A percentile compares a stretch with the other conserved stretches of the same genome.
These are phyloP conservation scores for Ampelocalamus luodianensis DNA, from an alignment of 176 grass and related monocot genomes.

Conservation along the genomic window DNA sequence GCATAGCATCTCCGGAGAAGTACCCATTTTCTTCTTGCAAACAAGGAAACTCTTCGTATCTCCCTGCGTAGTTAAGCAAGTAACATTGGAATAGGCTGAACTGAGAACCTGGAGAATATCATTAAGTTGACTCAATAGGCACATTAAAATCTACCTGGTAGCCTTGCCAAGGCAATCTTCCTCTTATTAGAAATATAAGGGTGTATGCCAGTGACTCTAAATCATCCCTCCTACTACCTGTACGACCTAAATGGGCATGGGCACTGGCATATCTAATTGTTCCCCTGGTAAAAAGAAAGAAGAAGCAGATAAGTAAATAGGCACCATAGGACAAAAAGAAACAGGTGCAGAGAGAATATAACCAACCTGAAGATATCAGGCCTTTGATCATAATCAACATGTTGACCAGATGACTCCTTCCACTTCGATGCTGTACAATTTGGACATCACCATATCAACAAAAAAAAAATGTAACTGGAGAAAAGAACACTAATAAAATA, in stretches of 20 bases:
- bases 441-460: conserved; percentile 27
- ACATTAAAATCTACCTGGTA: conserved; percentile 76
- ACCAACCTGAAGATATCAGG: conserved; percentile 92
- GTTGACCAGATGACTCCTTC: conserved; percentile 67
- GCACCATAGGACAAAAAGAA: conserved; percentile 27
- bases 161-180: conserved; percentile 97
- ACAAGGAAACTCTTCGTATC: conserved; percentile 97
- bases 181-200: conserved; percentile 86
- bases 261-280: conserved; percentile 96
- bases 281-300: conserved; percentile 61
- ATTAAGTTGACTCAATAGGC: conserved; percentile 24
- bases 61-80: conserved; percentile 57
- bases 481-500: conserved; percentile 26
- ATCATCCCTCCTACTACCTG: conserved; percentile 91
- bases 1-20: conserved; percentile 74
- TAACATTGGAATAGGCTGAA: conserved; percentile 41
- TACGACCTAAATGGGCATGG: conserved; percentile 95
- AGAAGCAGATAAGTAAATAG: conserved; percentile 17
- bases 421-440: conserved; percentile 80
- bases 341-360: conserved; percentile 7
- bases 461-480: not conserved
- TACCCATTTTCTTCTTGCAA: conserved; percentile 97
- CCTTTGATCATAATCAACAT: conserved; percentile 96
- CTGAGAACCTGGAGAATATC: not conserved
- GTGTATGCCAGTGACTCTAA: conserved; percentile 96